These are phyloP conservation scores for Nitzschia sp. DNA, from an alignment of 108 stramenopile genomes.

Conservation along the genomic window DNA sequence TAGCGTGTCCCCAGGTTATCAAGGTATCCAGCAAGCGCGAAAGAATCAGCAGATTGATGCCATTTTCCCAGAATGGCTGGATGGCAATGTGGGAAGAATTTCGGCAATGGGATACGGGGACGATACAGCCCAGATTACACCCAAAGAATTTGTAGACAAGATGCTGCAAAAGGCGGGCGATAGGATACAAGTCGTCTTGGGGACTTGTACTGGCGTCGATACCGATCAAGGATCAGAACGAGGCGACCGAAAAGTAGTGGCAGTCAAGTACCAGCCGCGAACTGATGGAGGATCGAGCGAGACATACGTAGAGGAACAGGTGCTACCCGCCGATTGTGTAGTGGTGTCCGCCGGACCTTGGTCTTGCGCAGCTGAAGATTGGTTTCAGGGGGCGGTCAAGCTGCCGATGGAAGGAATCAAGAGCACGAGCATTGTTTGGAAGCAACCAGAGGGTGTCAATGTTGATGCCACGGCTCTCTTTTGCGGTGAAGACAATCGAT, in stretches of 20 bases:
- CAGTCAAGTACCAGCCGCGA: slow-evolving; percentile 62
- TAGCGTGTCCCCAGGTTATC: slow-evolving; percentile 61
- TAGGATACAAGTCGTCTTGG: slow-evolving; percentile 58
- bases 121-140: slow-evolving; percentile 88
- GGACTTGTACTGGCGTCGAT: slow-evolving; percentile 73
- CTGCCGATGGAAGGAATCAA: slow-evolving; percentile 90
- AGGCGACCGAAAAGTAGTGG: slow-evolving; percentile 40
- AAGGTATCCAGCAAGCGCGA: slow-evolving; percentile 25
- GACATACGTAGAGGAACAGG: slow-evolving; percentile 26
- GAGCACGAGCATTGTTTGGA: slow-evolving; percentile 85
- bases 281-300: background rate
- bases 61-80: slow-evolving; percentile 71
- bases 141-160: slow-evolving; percentile 79
- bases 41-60: slow-evolving; percentile 30
- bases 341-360: slow-evolving; percentile 82
- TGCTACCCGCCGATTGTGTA: slow-evolving; percentile 57
- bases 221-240: slow-evolving; percentile 39
- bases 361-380: slow-evolving; percentile 79
- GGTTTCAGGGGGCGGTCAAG: slow-evolving; percentile 70
- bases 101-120: slow-evolving; percentile 72
- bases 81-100: slow-evolving; percentile 68
- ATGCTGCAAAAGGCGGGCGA: slow-evolving; percentile 49
- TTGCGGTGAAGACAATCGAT: slow-evolving; percentile 92
- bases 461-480: slow-evolving; percentile 95
- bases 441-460: slow-evolving; percentile 46